Base-by-base conservation (phyloP, 352 stramenopile genomes). In the Sclerospora graminicola region DNA sequence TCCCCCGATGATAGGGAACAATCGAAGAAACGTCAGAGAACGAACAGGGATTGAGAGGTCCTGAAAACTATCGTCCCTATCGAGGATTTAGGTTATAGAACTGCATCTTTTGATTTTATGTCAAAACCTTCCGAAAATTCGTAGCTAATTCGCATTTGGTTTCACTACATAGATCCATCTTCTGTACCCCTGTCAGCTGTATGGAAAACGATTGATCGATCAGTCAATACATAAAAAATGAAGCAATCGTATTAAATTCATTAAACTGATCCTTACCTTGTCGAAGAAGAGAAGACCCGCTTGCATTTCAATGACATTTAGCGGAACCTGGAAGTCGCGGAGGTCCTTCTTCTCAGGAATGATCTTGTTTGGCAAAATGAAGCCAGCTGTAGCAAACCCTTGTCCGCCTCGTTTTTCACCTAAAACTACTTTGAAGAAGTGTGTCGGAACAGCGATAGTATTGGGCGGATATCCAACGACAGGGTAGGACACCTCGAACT, bases 381-480 rank as follows among this genome's bases (percentile, higher is more conserved):
- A 98, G 33, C 87, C 90, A 19, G 78, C 72, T 2, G 82, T 87
- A 47, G 93, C 82, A 43, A 91, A 78, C n/a, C 32, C 47, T 42
- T 54, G 49, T 27, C 81, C 71, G 15, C 58, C 55, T 15, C 41
- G 51, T 31, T 66, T 72, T 41, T 59, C 59, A 4, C 76, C 84
- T 0, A 95, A 64, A 6, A 98, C 57, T 23, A 98, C 75, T 58
- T 98, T 98, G 68, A 96, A 98, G 54, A 98, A 98, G 56, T 98
- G 94, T 38, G 94, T 98, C 9, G 94, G 94, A 31, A 98, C 90
- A 8, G 82, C 64, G 24, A 98, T 60, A 4, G 87, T 66, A 40
- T 91, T 80, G 3, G 87, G 85, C 15, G 86, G 84, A 19, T 68
- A 70, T n/a, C 90, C 90, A 10, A 97, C 50, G 13, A 94, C 58